phyloP scores from a whole-genome alignment of 305 asterid species.

The Solanum chacoense region DNA sequence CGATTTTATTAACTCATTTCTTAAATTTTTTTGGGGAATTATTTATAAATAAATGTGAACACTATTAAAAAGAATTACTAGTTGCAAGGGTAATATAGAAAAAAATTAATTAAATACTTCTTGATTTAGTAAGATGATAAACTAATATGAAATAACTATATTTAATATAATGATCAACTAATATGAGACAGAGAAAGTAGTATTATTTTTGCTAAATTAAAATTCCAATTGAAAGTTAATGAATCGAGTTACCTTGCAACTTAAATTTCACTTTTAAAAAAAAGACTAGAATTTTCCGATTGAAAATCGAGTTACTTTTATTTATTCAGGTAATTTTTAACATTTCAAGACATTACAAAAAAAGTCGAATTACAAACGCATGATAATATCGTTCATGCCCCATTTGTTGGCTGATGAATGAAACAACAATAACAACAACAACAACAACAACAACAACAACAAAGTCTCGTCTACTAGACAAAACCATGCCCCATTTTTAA shows the following conservation, averaged over 20 bases:
- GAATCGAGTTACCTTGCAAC: background rate
- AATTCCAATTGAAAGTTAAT: background rate
- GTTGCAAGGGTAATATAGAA: no score
- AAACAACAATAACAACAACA: background rate
- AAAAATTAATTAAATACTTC: no score
- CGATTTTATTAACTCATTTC: no score
- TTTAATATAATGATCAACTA: no score
- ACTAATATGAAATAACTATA: no score
- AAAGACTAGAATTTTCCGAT: no score
- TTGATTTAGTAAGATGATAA: background rate
- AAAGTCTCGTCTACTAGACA: background rate
- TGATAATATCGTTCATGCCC: background rate
- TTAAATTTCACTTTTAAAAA: background rate
- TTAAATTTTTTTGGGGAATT: no score
- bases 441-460: background rate
- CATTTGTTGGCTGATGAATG: background rate
- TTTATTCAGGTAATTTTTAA: background rate
- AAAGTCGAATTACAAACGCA: background rate
- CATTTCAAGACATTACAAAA: background rate
- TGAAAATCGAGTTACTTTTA: background rate
- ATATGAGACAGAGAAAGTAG: rapidly evolving
- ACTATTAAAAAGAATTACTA: no score
- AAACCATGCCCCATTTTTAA: background rate
- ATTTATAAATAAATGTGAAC: background rate
- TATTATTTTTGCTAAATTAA: background rate